phyloP scores from a whole-genome alignment of 2,329 filamentous ascomycete genomes.

The Trichoderma arundinaceum region DNA sequence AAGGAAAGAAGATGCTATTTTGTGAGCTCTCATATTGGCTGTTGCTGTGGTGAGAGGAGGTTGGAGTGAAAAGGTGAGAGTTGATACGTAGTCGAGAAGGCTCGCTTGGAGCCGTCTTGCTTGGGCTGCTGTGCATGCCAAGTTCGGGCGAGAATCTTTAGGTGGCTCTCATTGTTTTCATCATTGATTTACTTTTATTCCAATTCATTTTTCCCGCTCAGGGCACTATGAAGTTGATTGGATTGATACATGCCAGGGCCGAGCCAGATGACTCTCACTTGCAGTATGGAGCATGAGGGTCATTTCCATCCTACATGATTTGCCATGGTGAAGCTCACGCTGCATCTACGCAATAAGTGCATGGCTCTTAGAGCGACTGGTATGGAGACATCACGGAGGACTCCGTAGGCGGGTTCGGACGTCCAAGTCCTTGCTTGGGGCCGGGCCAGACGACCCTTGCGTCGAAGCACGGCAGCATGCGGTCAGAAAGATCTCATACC shows the following conservation, averaged over 20 bases:
- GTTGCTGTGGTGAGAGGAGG: slow-evolving; percentile 20
- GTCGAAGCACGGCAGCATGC: slow-evolving; percentile 6
- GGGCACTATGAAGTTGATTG: neutral
- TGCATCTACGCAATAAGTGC: neutral
- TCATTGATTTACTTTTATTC: neutral
- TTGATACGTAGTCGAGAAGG: slow-evolving; percentile 1
- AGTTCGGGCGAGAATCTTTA: slow-evolving; percentile 5
- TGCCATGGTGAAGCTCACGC: slow-evolving; percentile 14
- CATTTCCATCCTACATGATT: slow-evolving; percentile 17
- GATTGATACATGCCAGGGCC: slow-evolving; percentile 11
- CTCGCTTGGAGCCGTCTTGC: slow-evolving; percentile 6
- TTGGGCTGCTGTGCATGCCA: slow-evolving; percentile 27
- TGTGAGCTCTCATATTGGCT: slow-evolving; percentile 21
- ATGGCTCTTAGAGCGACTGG: neutral
- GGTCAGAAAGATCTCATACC: slow-evolving; percentile 21
- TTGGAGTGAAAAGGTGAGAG: slow-evolving; percentile 7
- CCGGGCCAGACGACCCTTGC: slow-evolving; percentile 13
- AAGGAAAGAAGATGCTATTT: neutral
- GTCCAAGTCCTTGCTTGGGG: neutral
- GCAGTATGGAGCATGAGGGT: slow-evolving; percentile 13
- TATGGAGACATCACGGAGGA: neutral
- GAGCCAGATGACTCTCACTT: slow-evolving; percentile 7
- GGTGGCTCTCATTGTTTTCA: neutral
- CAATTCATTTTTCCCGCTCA: neutral
- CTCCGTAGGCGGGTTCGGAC: neutral